Conservation (phyloP, 1,284 basidiomycete species). For the Leccinum angustisporum region DNA sequence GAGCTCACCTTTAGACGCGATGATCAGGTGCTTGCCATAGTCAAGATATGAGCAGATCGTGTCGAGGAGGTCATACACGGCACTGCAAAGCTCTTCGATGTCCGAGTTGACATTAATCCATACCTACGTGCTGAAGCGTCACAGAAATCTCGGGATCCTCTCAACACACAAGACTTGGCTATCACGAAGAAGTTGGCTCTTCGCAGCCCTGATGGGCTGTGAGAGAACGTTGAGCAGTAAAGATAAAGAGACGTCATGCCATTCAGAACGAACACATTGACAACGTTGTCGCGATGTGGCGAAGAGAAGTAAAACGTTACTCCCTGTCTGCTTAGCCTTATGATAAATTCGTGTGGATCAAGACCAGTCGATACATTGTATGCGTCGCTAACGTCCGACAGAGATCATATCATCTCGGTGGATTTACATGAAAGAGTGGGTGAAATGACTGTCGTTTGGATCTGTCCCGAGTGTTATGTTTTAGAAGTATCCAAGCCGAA, state of each 20-base stretch:
- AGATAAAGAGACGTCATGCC: not conserved
- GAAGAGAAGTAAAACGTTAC: slow-evolving; percentile 72
- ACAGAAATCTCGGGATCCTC: slow-evolving; percentile 72
- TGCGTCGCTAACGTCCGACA: slow-evolving; percentile 81
- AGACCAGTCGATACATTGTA: slow-evolving; percentile 76
- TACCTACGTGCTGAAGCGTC: too few species aligned
- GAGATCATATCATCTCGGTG: slow-evolving; percentile 69
- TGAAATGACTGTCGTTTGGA: slow-evolving; percentile 63
- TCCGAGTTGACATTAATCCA: slow-evolving; percentile 43
- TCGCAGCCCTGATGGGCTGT: slow-evolving; percentile 67
- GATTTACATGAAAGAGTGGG: slow-evolving; percentile 66
- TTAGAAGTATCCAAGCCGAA: not conserved
- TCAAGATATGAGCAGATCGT: slow-evolving; percentile 78
- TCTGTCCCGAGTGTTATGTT: slow-evolving; percentile 38
- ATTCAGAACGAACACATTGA: slow-evolving; percentile 53
- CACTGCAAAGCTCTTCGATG: slow-evolving; percentile 73
- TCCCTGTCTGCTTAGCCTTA: slow-evolving; percentile 69
- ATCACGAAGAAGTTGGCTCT: slow-evolving; percentile 59
- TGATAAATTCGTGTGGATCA: slow-evolving; percentile 79
- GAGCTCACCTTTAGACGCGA: slow-evolving; percentile 64
- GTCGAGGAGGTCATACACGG: slow-evolving; percentile 66
- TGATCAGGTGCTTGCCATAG: slow-evolving; percentile 67
- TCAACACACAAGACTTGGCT: slow-evolving; percentile 57
- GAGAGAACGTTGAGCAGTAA: slow-evolving; percentile 1
- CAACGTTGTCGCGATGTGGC: slow-evolving; percentile 65